Evolutionary conservation across 257 asterid genomes (phyloP).

Genomic region (Solanum gracilifrons): DNA sequence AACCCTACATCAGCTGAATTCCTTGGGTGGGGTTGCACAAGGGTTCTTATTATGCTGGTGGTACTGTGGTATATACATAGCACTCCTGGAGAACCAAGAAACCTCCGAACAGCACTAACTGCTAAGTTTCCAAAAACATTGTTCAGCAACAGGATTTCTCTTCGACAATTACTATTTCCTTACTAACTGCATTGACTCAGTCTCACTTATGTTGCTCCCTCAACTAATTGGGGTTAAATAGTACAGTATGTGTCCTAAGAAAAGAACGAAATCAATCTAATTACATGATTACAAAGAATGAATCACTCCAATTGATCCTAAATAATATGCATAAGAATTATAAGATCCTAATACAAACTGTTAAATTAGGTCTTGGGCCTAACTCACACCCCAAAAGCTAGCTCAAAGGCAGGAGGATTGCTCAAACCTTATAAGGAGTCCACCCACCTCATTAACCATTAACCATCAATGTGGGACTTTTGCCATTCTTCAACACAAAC

Average conservation of each 20-base stretch:
- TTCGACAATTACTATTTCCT: not conserved
- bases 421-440: not conserved
- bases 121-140: not conserved
- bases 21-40: not conserved
- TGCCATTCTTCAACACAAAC: not conserved
- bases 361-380: not conserved
- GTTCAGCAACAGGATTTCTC: not conserved
- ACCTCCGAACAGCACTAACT: not conserved
- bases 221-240: not conserved
- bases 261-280: not conserved
- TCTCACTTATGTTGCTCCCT: not conserved
- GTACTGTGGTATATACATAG: not conserved
- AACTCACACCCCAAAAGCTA: not conserved
- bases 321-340: not conserved
- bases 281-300: not conserved
- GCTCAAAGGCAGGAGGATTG: not conserved
- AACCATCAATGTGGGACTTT: not conserved
- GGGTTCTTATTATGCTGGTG: not conserved
- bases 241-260: not conserved
- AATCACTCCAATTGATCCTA: not conserved
- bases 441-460: not conserved
- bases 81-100: not conserved
- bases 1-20: not conserved
- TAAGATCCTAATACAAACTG: not conserved
- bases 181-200: not conserved